Conservation (phyloP, 2,329 filamentous ascomycete species). For the Ustulina deusta region DNA sequence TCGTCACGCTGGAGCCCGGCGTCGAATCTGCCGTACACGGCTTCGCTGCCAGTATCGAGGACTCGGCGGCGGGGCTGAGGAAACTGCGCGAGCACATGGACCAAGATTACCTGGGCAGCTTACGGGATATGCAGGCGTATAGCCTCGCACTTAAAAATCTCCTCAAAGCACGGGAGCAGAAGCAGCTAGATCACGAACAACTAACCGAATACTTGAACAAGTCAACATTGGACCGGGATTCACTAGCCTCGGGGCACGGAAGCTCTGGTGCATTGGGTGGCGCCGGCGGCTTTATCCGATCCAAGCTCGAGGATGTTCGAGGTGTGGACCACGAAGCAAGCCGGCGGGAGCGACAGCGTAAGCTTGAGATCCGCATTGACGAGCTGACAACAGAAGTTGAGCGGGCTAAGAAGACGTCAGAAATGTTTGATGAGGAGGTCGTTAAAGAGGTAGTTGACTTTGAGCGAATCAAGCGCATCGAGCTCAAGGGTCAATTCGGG, state of each 20-base stretch:
- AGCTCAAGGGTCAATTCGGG: conserved; percentile 90
- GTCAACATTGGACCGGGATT: conserved; percentile 86
- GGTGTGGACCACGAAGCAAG: conserved; percentile 96
- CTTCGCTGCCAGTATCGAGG: conserved; percentile 88
- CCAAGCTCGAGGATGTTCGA: conserved; percentile 95
- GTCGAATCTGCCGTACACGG: conserved; percentile 85
- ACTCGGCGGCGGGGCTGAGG: conserved; percentile 82
- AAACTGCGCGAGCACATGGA: conserved; percentile 91
- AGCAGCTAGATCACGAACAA: conserved; percentile 97
- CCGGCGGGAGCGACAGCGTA: conserved; percentile 85
- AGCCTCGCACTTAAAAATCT: conserved; percentile 87
- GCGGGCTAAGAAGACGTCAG: conserved; percentile 83
- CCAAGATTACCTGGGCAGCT: conserved; percentile 91
- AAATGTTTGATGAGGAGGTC: conserved; percentile 96
- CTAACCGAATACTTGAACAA: conserved; percentile 96
- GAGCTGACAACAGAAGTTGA: conserved; percentile 92
- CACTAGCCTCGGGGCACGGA: conserved; percentile 71
- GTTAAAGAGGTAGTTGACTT: conserved; percentile 94
- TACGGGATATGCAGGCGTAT: conserved; percentile 97
- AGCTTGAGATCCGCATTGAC: conserved; percentile 92
- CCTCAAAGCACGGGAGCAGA: conserved; percentile 93
- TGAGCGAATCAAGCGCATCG: conserved; percentile 93
- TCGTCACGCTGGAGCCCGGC: conserved; percentile 88
- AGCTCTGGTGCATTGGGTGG: conserved; percentile 70
- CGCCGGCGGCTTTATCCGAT: conserved; percentile 86